A percentile compares a stretch with the other conserved stretches of the same genome.
Conservation (phyloP, 176 grass and related monocot genomes). For the Elaeis guineensis region DNA sequence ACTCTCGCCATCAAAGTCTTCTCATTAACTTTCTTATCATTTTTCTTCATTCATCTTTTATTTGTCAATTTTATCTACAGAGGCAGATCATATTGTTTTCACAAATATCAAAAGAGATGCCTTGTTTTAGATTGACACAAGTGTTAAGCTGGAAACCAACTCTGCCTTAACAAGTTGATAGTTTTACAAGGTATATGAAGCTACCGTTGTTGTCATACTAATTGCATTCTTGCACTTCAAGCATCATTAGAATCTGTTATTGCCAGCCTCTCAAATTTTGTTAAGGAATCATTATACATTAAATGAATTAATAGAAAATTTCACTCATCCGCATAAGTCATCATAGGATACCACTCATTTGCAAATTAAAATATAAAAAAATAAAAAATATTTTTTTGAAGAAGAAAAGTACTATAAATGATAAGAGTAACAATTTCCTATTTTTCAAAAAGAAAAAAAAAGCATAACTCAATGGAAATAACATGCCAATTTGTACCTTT, state of each 20-base stretch:
- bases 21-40: too few relatives aligned
- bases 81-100: too few relatives aligned
- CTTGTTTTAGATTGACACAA: too few relatives aligned
- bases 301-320: not conserved
- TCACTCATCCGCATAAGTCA: not conserved
- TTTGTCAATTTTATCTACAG: too few relatives aligned
- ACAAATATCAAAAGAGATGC: too few relatives aligned
- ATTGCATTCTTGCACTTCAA: not conserved
- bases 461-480: not conserved
- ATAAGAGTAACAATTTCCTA: too few relatives aligned
- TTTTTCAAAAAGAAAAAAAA: not conserved
- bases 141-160: not conserved
- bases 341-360: not conserved
- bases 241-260: not conserved
- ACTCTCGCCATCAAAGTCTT: too few relatives aligned
- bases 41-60: too few relatives aligned
- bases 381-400: not conserved
- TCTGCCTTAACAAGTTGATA: not conserved
- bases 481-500: slow-evolving; percentile 39
- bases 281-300: not conserved
- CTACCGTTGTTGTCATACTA: too few relatives aligned
- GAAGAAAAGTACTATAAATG: not conserved
- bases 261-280: not conserved
- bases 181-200: not conserved
- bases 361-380: not conserved